Conservation (phyloP, 140 eudicot genomes). For the Erigeron philadelphicus region DNA sequence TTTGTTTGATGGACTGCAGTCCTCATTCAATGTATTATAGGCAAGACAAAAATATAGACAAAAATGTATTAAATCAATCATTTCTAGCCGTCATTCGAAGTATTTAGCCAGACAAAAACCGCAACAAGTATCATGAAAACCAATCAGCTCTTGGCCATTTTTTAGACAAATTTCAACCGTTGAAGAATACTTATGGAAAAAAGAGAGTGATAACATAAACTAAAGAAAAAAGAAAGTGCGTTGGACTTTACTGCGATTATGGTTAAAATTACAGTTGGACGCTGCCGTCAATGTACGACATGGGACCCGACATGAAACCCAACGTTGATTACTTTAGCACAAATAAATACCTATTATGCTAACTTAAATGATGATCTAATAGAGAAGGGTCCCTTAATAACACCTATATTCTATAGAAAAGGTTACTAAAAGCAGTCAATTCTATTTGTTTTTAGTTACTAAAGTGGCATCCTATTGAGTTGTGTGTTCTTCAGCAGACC, state of each 20-base stretch:
- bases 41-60: slow-evolving; percentile 18
- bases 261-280: slow-evolving; percentile 27
- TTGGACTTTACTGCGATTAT: slow-evolving; percentile 13
- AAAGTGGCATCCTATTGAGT: slow-evolving; percentile 17
- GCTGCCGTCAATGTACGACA: slow-evolving; percentile 21
- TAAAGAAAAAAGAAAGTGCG: slow-evolving; percentile 1
- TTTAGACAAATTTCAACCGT: slow-evolving; percentile 30
- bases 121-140: slow-evolving; percentile 14
- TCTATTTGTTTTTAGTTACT: slow-evolving; percentile 16
- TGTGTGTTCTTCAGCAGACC: slow-evolving; percentile 6
- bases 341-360: slow-evolving; percentile 12
- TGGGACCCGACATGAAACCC: slow-evolving; percentile 14
- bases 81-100: slow-evolving; percentile 27
- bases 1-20: slow-evolving; percentile 14
- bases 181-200: slow-evolving; percentile 20
- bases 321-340: slow-evolving; percentile 17
- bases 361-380: slow-evolving; percentile 18
- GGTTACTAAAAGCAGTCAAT: slow-evolving; percentile 25
- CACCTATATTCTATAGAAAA: slow-evolving; percentile 14
- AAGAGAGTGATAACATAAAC: slow-evolving; percentile 21
- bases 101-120: slow-evolving; percentile 19
- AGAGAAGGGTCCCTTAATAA: slow-evolving; percentile 26
- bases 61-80: slow-evolving; percentile 16
- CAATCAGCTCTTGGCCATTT: slow-evolving; percentile 24
- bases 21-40: slow-evolving; percentile 4